These are phyloP conservation scores for Stagonosporopsis tanaceti DNA, from an alignment of 2,329 filamentous ascomycete species.

Conservation along the genomic window DNA sequence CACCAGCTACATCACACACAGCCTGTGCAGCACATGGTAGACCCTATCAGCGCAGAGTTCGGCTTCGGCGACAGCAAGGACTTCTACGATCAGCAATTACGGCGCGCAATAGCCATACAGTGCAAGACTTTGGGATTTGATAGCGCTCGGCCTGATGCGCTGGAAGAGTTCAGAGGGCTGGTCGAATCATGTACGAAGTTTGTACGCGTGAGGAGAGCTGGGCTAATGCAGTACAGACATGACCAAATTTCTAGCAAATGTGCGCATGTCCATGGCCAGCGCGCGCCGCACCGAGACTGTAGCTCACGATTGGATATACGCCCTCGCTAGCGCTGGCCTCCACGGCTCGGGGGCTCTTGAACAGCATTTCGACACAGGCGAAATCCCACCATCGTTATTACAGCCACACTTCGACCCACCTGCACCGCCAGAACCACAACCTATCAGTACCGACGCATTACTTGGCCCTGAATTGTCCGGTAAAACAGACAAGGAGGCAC, in stretches of 20 bases:
- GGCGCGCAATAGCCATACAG: slow-evolving; percentile 62
- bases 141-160: slow-evolving; percentile 61
- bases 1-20: slow-evolving; percentile 47
- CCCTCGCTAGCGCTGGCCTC: slow-evolving; percentile 54
- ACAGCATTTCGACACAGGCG: slow-evolving; percentile 52
- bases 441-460: slow-evolving; percentile 56
- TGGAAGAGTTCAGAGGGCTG: slow-evolving; percentile 63
- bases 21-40: slow-evolving; percentile 41
- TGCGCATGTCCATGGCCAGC: slow-evolving; percentile 66
- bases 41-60: slow-evolving; percentile 47
- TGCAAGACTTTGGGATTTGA: slow-evolving; percentile 64
- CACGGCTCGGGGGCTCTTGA: slow-evolving; percentile 51
- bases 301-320: slow-evolving; percentile 66
- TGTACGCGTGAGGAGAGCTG: slow-evolving; percentile 24
- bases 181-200: slow-evolving; percentile 65
- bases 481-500: slow-evolving; percentile 55
- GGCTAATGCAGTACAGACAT: slow-evolving; percentile 56
- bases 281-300: slow-evolving; percentile 64
- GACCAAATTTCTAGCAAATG: slow-evolving; percentile 60
- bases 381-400: slow-evolving; percentile 43
- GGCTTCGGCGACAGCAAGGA: slow-evolving; percentile 55
- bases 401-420: slow-evolving; percentile 54
- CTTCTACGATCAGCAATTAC: slow-evolving; percentile 63
- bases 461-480: slow-evolving; percentile 62
- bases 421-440: slow-evolving; percentile 50